Evolutionary conservation across 1,284 basidiomycete genomes (phyloP).

Genomic region (Gastroboletus turbinatus): DNA sequence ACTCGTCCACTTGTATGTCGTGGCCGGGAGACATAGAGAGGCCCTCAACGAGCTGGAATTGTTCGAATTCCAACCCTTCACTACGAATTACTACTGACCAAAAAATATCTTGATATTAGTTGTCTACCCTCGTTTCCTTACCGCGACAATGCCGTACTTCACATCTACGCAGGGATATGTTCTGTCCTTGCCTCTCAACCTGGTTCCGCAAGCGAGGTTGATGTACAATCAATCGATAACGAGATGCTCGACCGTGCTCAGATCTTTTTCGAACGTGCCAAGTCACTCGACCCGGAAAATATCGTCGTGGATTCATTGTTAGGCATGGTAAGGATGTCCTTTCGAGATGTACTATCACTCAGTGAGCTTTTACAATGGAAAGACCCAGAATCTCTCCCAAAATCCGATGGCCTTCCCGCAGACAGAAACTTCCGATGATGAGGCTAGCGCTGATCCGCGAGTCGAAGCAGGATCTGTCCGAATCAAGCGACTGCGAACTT

Average conservation of each 20-base stretch:
- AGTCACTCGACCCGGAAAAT: conserved; percentile 58
- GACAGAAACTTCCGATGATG: conserved; percentile 47
- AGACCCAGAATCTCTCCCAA: conserved; percentile 27
- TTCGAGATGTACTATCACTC: conserved; percentile 1
- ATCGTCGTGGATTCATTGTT: conserved; percentile 48
- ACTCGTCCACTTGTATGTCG: conserved; percentile 66
- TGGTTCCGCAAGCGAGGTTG: conserved; percentile 2
- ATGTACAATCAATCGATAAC: conserved; percentile 15
- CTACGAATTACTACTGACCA: conserved; percentile 5
- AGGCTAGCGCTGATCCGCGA: conserved; percentile 22
- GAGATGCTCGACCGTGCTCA: conserved; percentile 56
- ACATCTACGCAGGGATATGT: conserved; percentile 80
- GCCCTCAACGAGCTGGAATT: conserved; percentile 85
- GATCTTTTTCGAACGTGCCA: conserved; percentile 62
- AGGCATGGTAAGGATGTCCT: conserved; percentile 43
- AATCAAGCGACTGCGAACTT: conserved; percentile 22
- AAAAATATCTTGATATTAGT: conserved; percentile 42
- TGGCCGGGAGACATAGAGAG: conserved; percentile 54
- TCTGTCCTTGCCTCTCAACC: conserved; percentile 59
- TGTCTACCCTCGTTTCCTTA: conserved; percentile 86
- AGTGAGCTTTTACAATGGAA: not conserved
- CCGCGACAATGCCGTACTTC: conserved; percentile 74
- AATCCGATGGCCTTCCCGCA: conserved; percentile 7
- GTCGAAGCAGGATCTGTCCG: conserved; percentile 14
- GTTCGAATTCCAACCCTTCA: conserved; percentile 43